phyloP scores from a whole-genome alignment of 768 basidiomycete genomes.

The Lactifluus rugatus region DNA sequence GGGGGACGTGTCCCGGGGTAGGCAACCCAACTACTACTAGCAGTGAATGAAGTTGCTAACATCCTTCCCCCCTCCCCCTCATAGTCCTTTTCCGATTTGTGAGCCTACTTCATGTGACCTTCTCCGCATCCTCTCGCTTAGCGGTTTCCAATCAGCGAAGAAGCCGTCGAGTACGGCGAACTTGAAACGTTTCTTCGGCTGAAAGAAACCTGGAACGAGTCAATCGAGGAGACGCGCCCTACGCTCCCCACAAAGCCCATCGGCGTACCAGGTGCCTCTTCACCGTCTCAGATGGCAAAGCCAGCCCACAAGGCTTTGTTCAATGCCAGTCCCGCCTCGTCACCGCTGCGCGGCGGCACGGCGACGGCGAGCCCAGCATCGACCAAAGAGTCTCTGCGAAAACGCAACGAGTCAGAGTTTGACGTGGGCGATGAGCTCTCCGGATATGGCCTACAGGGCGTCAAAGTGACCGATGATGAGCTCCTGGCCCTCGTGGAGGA shows the following conservation, averaged over 20 bases:
- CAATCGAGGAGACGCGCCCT: slow-evolving; percentile 50
- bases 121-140: slow-evolving; percentile 9
- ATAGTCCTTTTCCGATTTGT: slow-evolving; percentile 72
- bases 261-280: slow-evolving; percentile 71
- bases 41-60: not conserved
- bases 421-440: slow-evolving; percentile 61
- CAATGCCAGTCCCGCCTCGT: slow-evolving; percentile 29
- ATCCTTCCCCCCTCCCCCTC: not conserved
- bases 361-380: not conserved
- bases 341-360: slow-evolving; percentile 20
- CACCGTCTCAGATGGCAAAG: slow-evolving; percentile 64
- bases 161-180: slow-evolving; percentile 72
- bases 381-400: slow-evolving; percentile 28
- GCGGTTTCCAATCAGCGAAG: slow-evolving; percentile 44
- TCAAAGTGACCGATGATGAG: slow-evolving; percentile 70
- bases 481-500: slow-evolving; percentile 60
- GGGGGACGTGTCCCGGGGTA: slow-evolving; percentile 69
- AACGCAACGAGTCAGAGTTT: slow-evolving; percentile 44
- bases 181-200: slow-evolving; percentile 62
- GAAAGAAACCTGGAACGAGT: slow-evolving; percentile 56
- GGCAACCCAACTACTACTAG: slow-evolving; percentile 10
- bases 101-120: slow-evolving; percentile 24
- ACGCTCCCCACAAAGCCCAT: slow-evolving; percentile 49
- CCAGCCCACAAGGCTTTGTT: slow-evolving; percentile 60
- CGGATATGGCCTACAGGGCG: slow-evolving; percentile 65